Conservation (phyloP, 2,329 filamentous ascomycete species). For the Beauveria rudraprayagi region DNA sequence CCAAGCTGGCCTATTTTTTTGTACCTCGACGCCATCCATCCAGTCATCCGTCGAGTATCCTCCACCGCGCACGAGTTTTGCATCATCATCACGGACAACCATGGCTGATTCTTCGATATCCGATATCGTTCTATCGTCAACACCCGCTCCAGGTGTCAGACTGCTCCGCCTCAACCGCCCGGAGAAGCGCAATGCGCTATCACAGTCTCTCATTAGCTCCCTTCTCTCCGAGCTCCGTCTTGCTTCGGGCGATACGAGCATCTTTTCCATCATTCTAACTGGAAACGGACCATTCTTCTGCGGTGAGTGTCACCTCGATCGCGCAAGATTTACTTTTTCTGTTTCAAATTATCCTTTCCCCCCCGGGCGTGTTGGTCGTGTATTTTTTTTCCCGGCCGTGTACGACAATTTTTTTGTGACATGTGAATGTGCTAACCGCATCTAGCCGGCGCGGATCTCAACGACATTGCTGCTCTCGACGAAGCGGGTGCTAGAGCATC, state of each 20-base stretch:
- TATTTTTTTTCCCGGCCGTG: no score
- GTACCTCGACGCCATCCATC: neutral
- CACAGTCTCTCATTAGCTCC: slow-evolving; percentile 37
- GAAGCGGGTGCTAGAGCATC: slow-evolving; percentile 15
- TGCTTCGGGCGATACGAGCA: slow-evolving; percentile 15
- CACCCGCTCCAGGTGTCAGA: slow-evolving; percentile 29
- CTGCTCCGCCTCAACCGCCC: slow-evolving; percentile 43
- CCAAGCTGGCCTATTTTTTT: neutral
- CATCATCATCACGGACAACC: neutral
- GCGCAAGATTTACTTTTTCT: no score
- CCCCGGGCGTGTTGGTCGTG: no score
- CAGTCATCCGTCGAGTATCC: neutral
- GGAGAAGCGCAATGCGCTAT: slow-evolving; percentile 49
- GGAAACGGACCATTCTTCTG: slow-evolving; percentile 25
- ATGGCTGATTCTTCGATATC: neutral
- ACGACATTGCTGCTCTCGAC: slow-evolving; percentile 27
- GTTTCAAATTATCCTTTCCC: no score
- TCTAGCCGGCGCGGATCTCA: slow-evolving; percentile 28
- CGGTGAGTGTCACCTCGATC: slow-evolving; percentile 18
- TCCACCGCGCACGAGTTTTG: neutral
- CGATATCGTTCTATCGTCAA: slow-evolving; percentile 16
- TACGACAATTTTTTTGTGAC: no score
- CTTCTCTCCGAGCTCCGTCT: slow-evolving; percentile 21
- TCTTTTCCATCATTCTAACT: slow-evolving; percentile 27
- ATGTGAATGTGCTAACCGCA: neutral